Conservation (phyloP, 1,284 basidiomycete species). For the Gastroboletus turbinatus region DNA sequence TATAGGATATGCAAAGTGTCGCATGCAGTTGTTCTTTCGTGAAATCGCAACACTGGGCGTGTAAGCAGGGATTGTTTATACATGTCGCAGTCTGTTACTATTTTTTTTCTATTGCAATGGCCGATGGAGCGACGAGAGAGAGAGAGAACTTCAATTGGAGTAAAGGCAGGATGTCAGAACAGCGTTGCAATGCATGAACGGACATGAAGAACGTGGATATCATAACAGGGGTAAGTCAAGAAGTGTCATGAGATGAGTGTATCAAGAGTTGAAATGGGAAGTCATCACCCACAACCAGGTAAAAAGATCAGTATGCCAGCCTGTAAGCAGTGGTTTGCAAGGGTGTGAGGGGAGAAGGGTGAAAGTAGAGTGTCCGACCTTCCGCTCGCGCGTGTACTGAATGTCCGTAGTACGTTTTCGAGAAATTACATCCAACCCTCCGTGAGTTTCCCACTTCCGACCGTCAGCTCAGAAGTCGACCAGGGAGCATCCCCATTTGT, state of each 20-base stretch:
- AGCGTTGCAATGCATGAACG: slow-evolving; percentile 45
- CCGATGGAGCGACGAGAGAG: slow-evolving; percentile 22
- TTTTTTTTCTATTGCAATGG: background rate
- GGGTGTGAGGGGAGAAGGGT: background rate
- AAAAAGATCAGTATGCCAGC: slow-evolving; percentile 5
- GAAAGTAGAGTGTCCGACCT: slow-evolving; percentile 25
- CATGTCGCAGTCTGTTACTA: background rate
- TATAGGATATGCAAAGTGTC: slow-evolving; percentile 64
- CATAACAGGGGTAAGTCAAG: slow-evolving; percentile 41
- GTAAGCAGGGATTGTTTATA: slow-evolving; percentile 17
- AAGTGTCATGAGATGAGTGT: slow-evolving; percentile 33
- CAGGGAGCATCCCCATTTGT: slow-evolving; percentile 63
- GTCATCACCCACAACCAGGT: slow-evolving; percentile 5
- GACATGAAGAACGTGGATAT: slow-evolving; percentile 44
- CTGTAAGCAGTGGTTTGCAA: slow-evolving; percentile 7
- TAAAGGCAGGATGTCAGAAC: slow-evolving; percentile 53
- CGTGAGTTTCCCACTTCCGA: slow-evolving; percentile 54
- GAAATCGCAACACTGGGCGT: slow-evolving; percentile 54
- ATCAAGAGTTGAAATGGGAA: slow-evolving; percentile 12
- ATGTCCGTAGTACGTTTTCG: slow-evolving; percentile 7
- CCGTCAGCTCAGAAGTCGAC: slow-evolving; percentile 60
- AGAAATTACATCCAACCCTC: slow-evolving; percentile 48
- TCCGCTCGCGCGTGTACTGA: slow-evolving; percentile 7
- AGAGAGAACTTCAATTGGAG: slow-evolving; percentile 42
- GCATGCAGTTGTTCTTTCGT: slow-evolving; percentile 61